Conservation (phyloP, 805 yeast genomes). For the Starmerella bacillaris region DNA sequence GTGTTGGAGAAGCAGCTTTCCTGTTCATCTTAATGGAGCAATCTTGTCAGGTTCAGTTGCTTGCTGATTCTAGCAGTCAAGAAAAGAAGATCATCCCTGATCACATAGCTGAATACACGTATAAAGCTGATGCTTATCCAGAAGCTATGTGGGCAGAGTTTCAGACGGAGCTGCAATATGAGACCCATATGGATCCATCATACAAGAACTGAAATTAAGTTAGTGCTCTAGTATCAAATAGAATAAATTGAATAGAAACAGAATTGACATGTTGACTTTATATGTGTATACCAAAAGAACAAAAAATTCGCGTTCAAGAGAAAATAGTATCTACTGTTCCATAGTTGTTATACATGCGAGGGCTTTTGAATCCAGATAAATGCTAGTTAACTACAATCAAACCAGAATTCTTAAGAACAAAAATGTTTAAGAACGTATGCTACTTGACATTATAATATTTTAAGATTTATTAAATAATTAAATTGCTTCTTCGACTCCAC, state of each 20-base stretch:
- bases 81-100: conserved; percentile 33
- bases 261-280: too few species aligned
- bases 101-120: conserved; percentile 51
- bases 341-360: too few species aligned
- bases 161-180: conserved; percentile 14
- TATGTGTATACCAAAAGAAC: too few species aligned
- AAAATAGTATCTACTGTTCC: too few species aligned
- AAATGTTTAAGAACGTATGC: too few species aligned
- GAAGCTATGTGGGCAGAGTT: conserved; percentile 55
- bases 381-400: too few species aligned
- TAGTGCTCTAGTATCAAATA: too few species aligned
- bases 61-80: conserved; percentile 38
- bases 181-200: conserved; percentile 9
- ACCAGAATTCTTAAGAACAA: too few species aligned
- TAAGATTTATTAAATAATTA: neutral
- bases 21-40: conserved; percentile 46
- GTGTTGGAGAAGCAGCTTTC: conserved; percentile 61
- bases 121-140: conserved; percentile 41
- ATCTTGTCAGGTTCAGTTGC: conserved; percentile 45
- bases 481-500: conserved; percentile 8
- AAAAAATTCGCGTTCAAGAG: too few species aligned
- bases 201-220: conserved; percentile 9
- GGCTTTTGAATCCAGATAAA: too few species aligned
- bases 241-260: too few species aligned
- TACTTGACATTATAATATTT: neutral